phyloP scores from a whole-genome alignment of 441 rosid genomes.

The Biscutella auriculata region DNA sequence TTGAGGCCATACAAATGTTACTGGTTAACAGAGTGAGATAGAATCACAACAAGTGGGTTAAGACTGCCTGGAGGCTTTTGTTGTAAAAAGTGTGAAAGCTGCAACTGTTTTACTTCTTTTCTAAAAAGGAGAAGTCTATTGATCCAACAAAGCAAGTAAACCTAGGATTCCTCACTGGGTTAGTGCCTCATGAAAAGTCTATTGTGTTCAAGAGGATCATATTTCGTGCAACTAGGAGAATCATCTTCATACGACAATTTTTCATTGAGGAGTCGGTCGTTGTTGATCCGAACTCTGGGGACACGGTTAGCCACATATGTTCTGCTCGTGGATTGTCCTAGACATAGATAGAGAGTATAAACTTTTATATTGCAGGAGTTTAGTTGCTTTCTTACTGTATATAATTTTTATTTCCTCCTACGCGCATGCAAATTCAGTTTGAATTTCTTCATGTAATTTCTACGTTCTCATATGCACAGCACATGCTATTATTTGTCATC shows the following conservation, averaged over 20 bases:
- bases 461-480: neutral
- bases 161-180: constrained; percentile 70
- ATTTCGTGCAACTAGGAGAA: constrained; percentile 97
- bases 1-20: constrained; percentile 53
- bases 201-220: constrained; percentile 85
- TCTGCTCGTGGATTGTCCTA: neutral
- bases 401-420: neutral
- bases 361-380: neutral
- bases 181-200: constrained; percentile 76
- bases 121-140: constrained; percentile 38
- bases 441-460: neutral
- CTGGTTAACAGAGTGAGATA: constrained; percentile 62
- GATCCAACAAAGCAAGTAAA: constrained; percentile 85
- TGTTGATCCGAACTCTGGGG: constrained; percentile 76
- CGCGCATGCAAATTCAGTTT: neutral
- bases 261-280: constrained; percentile 63
- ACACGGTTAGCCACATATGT: constrained; percentile 38
- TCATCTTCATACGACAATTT: constrained; percentile 61
- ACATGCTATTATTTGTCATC: neutral
- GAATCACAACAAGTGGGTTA: constrained; percentile 46
- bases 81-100: constrained; percentile 32
- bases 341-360: neutral
- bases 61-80: constrained; percentile 52
- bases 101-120: neutral
- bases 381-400: neutral